Percentiles rank a stretch among this genome's conserved stretches.
These are phyloP conservation scores for Dactylonectria macrodidyma DNA, from an alignment of 2,329 filamentous ascomycete genomes.

Conservation along the genomic window DNA sequence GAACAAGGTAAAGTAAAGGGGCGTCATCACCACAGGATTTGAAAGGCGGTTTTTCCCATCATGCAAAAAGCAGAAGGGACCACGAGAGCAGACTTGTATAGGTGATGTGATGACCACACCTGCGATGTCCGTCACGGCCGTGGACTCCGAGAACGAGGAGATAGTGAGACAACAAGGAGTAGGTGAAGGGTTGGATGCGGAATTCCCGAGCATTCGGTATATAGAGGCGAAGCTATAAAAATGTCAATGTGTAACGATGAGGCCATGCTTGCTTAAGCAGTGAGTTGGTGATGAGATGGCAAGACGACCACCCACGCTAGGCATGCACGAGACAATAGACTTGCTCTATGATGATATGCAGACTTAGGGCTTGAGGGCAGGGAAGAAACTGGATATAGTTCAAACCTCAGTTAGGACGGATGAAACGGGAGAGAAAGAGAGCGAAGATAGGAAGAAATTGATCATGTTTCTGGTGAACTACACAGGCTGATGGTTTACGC, in stretches of 20 bases:
- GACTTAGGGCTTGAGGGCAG: no score
- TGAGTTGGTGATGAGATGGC: background rate
- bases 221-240: constrained; percentile 41
- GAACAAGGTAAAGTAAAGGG: constrained; percentile 26
- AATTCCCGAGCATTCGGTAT: constrained; percentile 36
- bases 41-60: constrained; percentile 18
- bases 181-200: constrained; percentile 40
- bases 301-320: background rate
- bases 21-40: constrained; percentile 35
- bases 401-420: background rate
- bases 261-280: background rate
- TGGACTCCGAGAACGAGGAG: constrained; percentile 21
- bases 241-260: constrained; percentile 31
- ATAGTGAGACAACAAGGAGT: constrained; percentile 22
- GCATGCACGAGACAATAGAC: background rate
- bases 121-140: constrained; percentile 31
- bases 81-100: constrained; percentile 38
- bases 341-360: background rate
- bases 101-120: constrained; percentile 40
- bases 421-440: background rate
- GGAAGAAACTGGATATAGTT: no score
- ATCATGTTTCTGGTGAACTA: background rate
- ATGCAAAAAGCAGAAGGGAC: constrained; percentile 21
- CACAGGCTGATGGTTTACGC: constrained; percentile 7
- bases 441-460: background rate